Conservation (phyloP, 164 flowering plant species). For the Macadamia integrifolia region DNA sequence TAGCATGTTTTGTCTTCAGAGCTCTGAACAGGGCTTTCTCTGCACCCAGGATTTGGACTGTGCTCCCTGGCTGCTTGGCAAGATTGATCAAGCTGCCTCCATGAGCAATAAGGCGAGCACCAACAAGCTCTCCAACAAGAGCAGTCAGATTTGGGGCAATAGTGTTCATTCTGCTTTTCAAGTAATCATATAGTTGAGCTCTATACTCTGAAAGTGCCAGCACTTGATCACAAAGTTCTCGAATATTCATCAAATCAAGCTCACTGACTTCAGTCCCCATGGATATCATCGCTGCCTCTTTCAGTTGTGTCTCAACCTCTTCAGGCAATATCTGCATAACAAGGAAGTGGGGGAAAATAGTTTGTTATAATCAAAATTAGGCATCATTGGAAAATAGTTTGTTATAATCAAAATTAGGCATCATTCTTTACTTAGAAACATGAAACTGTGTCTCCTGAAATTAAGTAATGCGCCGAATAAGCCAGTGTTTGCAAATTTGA, state of each 20-base stretch:
- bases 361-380: neutral
- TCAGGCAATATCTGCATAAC: constrained; percentile 48
- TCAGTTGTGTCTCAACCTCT: constrained; percentile 75
- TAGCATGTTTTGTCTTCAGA: constrained; percentile 83
- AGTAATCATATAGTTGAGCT: constrained; percentile 77
- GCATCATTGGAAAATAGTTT: neutral
- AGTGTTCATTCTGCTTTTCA: constrained; percentile 81
- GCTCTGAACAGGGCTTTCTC: constrained; percentile 97
- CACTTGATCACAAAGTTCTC: constrained; percentile 80
- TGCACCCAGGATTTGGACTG: constrained; percentile 93
- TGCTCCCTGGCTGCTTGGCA: constrained; percentile 92
- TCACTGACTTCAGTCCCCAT: constrained; percentile 97
- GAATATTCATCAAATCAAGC: constrained; percentile 75
- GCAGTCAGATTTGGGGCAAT: constrained; percentile 90
- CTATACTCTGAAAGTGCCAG: constrained; percentile 77
- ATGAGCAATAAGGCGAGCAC: constrained; percentile 91
- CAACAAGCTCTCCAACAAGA: constrained; percentile 93
- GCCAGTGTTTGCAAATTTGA: too few relatives aligned
- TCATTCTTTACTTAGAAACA: too few relatives aligned
- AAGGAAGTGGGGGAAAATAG: neutral
- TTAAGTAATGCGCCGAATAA: too few relatives aligned
- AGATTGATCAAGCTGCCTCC: constrained; percentile 91
- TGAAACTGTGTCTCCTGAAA: too few relatives aligned
- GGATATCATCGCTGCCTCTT: constrained; percentile 78
- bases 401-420: neutral